A percentile compares a stretch with the other conserved stretches of the same genome.
phyloP scores from a whole-genome alignment of 768 basidiomycete genomes.

The Clavulina sp. region DNA sequence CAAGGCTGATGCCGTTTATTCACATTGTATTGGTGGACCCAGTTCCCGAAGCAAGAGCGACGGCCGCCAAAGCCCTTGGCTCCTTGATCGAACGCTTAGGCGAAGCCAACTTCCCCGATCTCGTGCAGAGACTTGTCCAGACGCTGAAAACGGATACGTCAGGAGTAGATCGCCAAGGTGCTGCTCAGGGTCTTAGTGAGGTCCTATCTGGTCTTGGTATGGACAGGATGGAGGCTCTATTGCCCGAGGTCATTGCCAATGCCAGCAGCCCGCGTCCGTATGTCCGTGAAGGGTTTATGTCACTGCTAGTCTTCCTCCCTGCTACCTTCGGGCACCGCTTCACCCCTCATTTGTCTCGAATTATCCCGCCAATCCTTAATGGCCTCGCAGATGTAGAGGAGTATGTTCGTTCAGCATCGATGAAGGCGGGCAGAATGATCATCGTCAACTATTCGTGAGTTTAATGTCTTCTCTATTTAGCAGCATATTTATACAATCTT shows the following conservation, averaged over 20 bases:
- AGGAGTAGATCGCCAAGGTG: conserved; percentile 93
- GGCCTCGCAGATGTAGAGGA: conserved; percentile 89
- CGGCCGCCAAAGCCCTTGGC: conserved; percentile 90
- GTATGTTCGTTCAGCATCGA: conserved; percentile 90
- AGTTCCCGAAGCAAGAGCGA: conserved; percentile 93
- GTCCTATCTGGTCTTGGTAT: conserved; percentile 93
- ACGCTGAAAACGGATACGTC: conserved; percentile 86
- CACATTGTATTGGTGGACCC: conserved; percentile 89
- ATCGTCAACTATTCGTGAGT: conserved; percentile 92
- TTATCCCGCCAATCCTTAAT: conserved; percentile 79
- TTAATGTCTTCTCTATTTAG: no score
- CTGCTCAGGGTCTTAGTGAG: conserved; percentile 91
- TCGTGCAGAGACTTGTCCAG: conserved; percentile 74
- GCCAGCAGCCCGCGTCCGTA: conserved; percentile 79
- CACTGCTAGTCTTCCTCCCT: conserved; percentile 83
- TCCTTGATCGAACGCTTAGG: conserved; percentile 94
- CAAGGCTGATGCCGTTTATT: conserved; percentile 72
- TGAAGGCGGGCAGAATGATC: conserved; percentile 98
- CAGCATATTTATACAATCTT: no score
- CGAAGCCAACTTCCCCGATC: conserved; percentile 85
- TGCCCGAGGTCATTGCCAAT: conserved; percentile 86
- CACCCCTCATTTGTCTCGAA: conserved; percentile 87
- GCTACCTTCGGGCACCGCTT: conserved; percentile 94
- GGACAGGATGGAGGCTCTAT: conserved; percentile 83
- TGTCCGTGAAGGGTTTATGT: conserved; percentile 97